These are phyloP conservation scores for Cenchrus americanus DNA, from an alignment of 176 grass and related monocot species.

Conservation along the genomic window DNA sequence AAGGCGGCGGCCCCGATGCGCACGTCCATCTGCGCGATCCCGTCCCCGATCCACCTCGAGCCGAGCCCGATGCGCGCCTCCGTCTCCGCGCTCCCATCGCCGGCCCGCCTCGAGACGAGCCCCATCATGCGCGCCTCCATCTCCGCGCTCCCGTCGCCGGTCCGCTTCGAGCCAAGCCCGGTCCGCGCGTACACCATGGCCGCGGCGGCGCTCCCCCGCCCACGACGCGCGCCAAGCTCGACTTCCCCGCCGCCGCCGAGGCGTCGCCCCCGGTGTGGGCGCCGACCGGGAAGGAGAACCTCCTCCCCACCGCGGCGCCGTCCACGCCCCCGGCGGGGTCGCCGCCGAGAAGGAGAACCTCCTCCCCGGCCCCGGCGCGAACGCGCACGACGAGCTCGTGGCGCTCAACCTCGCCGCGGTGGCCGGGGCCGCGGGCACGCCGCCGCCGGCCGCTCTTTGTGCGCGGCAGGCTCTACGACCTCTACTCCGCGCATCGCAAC, in stretches of 20 bases:
- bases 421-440: conserved; percentile 9
- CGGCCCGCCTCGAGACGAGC: neutral
- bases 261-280: neutral
- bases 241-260: neutral
- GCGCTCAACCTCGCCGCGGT: conserved; percentile 31
- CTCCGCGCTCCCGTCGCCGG: neutral
- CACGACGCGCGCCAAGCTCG: conserved; percentile 5
- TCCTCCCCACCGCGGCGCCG: neutral
- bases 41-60: conserved; percentile 40
- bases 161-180: conserved; percentile 11
- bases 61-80: conserved; percentile 33
- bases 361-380: neutral
- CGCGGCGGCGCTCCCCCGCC: neutral
- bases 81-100: conserved; percentile 15
- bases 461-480: conserved; percentile 78
- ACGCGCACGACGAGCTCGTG: conserved; percentile 23
- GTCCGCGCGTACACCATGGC: neutral
- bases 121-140: neutral
- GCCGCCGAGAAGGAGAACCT: conserved; percentile 42
- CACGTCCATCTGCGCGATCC: conserved; percentile 51
- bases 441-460: conserved; percentile 64
- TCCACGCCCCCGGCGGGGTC: neutral
- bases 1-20: conserved; percentile 52
- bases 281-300: conserved; percentile 52
- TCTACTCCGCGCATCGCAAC: conserved; percentile 78